Evolutionary conservation across 164 flowering plant genomes (phyloP).

Genomic region (Dillenia suffruticosa): DNA sequence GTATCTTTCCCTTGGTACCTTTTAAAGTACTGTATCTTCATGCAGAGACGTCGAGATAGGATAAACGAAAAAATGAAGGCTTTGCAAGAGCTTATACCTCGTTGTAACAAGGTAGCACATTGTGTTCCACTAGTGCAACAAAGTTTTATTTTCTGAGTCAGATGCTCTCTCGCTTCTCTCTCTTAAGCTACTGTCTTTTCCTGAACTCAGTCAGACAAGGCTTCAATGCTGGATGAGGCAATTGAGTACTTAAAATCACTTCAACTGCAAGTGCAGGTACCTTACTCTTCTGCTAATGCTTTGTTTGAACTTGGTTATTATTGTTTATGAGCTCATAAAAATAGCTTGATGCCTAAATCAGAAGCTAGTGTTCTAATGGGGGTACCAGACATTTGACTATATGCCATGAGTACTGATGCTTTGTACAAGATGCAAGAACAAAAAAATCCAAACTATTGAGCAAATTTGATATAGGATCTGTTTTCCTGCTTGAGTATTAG

Average conservation of each 20-base stretch:
- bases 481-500: no score
- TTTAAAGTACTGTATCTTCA: neutral
- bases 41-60: slow-evolving; percentile 93
- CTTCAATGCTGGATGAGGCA: slow-evolving; percentile 95
- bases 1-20: neutral
- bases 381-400: no score
- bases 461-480: no score
- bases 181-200: neutral
- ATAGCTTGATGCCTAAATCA: no score
- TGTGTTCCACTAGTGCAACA: neutral
- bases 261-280: slow-evolving; percentile 93
- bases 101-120: slow-evolving; percentile 69
- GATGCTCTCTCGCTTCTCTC: neutral
- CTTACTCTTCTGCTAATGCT: neutral
- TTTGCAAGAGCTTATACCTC: slow-evolving; percentile 93
- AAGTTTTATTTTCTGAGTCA: neutral
- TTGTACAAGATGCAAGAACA: no score
- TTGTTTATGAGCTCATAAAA: neutral
- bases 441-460: no score
- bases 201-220: slow-evolving; percentile 79
- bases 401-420: no score
- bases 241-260: slow-evolving; percentile 91
- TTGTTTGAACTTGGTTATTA: neutral
- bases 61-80: slow-evolving; percentile 97
- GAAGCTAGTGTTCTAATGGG: no score